Evolutionary conservation across 345 rosid species (phyloP), one percentile per base, ranked within the genome.

Genomic region (Barbarea vulgaris): DNA sequence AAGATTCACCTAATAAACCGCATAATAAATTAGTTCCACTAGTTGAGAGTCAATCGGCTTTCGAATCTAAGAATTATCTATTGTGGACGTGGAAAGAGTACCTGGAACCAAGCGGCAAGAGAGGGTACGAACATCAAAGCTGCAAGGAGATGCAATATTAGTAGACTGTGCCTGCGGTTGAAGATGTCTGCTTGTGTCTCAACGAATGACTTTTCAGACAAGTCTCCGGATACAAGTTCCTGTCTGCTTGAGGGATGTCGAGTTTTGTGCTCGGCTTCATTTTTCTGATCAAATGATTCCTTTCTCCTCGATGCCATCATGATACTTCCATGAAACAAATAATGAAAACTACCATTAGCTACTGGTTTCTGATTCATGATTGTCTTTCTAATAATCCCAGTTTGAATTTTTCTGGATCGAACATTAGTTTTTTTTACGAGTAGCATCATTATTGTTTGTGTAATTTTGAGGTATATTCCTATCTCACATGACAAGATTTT

Each of bases 81-180:
- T 8, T 30, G 36, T 4, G 51, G 47, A 58, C 28, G 14, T 18
- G 69, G 33, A 63, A 75, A 13, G 62, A 27, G 33, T 86, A 95
- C 99, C 98, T 95, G 97, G 77, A 87, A 81, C 97, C 97, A 92
- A 57, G 99, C 96, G 5, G 80, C 83, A 22, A 95, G 84, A 44
- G 99, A 92, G 55, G 99, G 99, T 46, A 82, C 90, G 63, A 95
- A 87, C 99, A 95, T 95, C 70, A 90, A 80, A 54, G 89, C 67
- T 17, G 91, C 88, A 70, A 92, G 82, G 73, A 95, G 83, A 85
- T 92, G 97, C 69, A 95, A 85, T 42, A 88, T 74, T 67, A 92
- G 81, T 81, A 90, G 71, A 76, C 98, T 95, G 80, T 95, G 98
- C 58, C 67, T 84, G 71, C 87, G 93, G 84, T 89, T 86, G 80